Base-by-base conservation (phyloP, 768 basidiomycete species). In the Baorangia bicolor region DNA sequence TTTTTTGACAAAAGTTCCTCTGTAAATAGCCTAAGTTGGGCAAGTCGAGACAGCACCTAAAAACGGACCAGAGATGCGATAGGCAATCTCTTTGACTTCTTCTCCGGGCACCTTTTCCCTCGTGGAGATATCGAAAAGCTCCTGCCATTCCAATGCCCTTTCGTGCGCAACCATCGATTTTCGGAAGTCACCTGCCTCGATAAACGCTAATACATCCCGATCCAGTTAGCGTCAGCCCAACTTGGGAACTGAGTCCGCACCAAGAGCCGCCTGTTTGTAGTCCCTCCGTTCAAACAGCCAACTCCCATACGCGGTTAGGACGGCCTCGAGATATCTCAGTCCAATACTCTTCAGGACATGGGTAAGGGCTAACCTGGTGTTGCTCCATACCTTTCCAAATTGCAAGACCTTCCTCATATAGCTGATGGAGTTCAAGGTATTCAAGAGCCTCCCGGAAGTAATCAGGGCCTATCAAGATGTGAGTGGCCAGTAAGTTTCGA, bases 101-200 rank as follows among this genome's bases (percentile, higher is more conserved):
- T 87, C 85, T 28, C 74, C 72, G 0, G 77, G 55, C 11, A 83
- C 62, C 2, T 78, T 73, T 45, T 81, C 77, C 27, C 76, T 77
- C 21, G 81, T 63, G 3, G 89, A 89, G 27, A 97, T 74, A 25
- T 90, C 86, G 69, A 99, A 98, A 0, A 97, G 76, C 60, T 95
- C 93, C 64, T 89, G 86, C 96, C 96, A 99, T 51, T 89, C 83
- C 31, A 93, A 75, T 0, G 90, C 89, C 53, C 86, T 88, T 70
- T 98, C 95, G 64, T 94, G 85, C 0, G 95, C 87, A 10, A 88
- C 78, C 82, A 99, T 86, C 2, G 95, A 92, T 57, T 92, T 94
- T 5, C 77, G 67, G 2, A 76, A 72, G 50, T 82, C 77, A 5
- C 73, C 69, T 9, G 90, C 92, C 59, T 92, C 82, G 0, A 81